Base-by-base conservation (phyloP, 495 filamentous ascomycete genomes). In the Neurospora sp. region DNA sequence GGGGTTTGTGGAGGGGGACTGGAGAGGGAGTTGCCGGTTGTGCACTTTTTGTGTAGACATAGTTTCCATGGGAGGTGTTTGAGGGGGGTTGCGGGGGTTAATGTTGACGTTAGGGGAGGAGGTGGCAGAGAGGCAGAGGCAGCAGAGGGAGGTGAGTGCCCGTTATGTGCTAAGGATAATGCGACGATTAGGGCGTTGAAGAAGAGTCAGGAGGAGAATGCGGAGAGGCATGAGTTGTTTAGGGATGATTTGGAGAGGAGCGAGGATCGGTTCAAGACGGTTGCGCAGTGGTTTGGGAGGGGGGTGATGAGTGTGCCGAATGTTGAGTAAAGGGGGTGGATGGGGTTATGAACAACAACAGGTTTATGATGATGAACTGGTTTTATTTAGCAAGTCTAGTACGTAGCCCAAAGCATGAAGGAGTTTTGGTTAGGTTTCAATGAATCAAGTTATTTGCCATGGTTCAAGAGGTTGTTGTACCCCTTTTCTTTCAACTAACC, bases 31-130 rank as follows among this genome's bases (percentile, higher is more conserved):
- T 84, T 98, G 42, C 96, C 96, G 3, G 91, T 89, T 0, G 94
- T 98, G 66, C 96, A 99, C 80, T 99, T 98, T 81, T 82, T 98
- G 76, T 99, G 96, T 86, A 96, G 94, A 79, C 96, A 99, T 79
- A 93, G 90, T 61, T 99, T 97, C 85, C 96, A 99, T 79, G 91
- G 96, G 81, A 86, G 92, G 38, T 97, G 93, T 82, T 85, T 96
- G 69, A 89, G 82, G 71, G 77, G 79, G 69, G 78, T 78, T 42
- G 73, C 76, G 2, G 80, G 81, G 68, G 83, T 77, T 53, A 69
- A 76, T 20, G 68, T 71, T 42, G 12, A 27, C 5, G 68, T 75
- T 5, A 72, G 78, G 73, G 37, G 48, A 70, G 76, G 70, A 39
- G 70, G 74, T 39, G 70, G 74, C 37, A 66, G 72, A 70, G 69